A percentile compares a stretch with the other conserved stretches of the same genome.
Conservation (phyloP, 345 rosid species). For the Populus tremula region DNA sequence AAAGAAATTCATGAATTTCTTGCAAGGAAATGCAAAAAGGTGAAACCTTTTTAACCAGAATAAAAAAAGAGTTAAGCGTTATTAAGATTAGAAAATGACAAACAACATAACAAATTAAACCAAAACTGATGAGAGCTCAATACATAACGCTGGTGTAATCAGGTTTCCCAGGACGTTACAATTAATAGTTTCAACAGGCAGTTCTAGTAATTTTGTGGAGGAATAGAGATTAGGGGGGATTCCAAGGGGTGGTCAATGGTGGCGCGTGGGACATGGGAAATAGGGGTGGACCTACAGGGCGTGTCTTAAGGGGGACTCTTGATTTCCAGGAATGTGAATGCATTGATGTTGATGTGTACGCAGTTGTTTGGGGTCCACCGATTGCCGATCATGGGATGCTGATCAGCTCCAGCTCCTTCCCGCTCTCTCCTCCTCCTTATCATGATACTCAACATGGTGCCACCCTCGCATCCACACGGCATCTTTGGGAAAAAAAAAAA, state of each 20-base stretch:
- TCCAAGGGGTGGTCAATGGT: constrained; percentile 9
- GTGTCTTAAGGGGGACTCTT: constrained; percentile 54
- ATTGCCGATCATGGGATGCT: constrained; percentile 1
- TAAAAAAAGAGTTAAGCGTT: constrained; percentile 15
- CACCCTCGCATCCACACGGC: no score
- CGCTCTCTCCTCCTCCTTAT: neutral
- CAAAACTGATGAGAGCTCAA: neutral
- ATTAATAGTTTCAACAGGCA: neutral
- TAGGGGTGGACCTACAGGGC: constrained; percentile 43
- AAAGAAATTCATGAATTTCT: no score
- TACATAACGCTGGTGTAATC: neutral
- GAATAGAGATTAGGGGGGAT: neutral
- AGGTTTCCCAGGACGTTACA: neutral
- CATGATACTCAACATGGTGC: neutral
- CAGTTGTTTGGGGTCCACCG: constrained; percentile 2
- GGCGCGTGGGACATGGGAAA: constrained; percentile 36
- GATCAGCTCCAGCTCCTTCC: neutral
- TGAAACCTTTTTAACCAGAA: neutral
- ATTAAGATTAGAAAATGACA: constrained; percentile 24
- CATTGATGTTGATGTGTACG: constrained; percentile 22
- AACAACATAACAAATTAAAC: neutral
- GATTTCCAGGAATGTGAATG: constrained; percentile 26
- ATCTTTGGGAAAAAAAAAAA: no score
- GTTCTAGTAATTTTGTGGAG: neutral
- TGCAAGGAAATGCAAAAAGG: neutral